Percentiles rank a stretch among this genome's conserved stretches.
These are phyloP conservation scores for Termitomyces sp. DNA, from an alignment of 768 basidiomycete genomes.

Conservation along the genomic window DNA sequence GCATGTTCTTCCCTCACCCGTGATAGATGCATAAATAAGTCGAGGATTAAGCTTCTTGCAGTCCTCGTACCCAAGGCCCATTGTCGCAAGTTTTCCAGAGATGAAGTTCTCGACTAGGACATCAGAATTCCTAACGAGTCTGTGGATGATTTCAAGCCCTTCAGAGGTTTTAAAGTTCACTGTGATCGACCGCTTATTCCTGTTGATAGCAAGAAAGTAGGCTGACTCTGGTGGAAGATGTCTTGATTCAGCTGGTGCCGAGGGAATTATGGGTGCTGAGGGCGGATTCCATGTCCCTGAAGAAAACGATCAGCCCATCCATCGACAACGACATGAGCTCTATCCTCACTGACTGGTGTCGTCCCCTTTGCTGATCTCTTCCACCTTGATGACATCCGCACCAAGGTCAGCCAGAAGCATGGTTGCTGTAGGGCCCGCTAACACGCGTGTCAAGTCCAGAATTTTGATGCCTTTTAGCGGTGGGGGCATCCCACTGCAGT, in stretches of 20 bases:
- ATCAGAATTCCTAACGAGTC: constrained; percentile 69
- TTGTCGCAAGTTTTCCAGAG: constrained; percentile 75
- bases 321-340: not conserved
- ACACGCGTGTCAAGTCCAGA: constrained; percentile 84
- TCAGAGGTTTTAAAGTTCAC: constrained; percentile 80
- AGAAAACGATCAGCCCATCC: constrained; percentile 3
- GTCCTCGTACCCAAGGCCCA: constrained; percentile 88
- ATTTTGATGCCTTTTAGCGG: constrained; percentile 77
- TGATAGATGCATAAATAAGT: constrained; percentile 86
- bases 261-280: constrained; percentile 42
- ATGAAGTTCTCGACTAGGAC: constrained; percentile 89
- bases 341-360: constrained; percentile 50
- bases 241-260: constrained; percentile 44
- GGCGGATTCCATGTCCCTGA: constrained; percentile 66
- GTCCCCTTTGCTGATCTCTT: constrained; percentile 75
- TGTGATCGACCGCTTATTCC: constrained; percentile 86
- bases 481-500: constrained; percentile 55
- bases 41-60: constrained; percentile 71
- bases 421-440: constrained; percentile 90
- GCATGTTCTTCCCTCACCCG: constrained; percentile 42
- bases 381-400: constrained; percentile 92
- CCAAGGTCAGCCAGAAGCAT: constrained; percentile 92
- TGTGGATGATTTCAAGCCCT: constrained; percentile 70
- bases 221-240: constrained; percentile 87
- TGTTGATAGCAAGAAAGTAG: constrained; percentile 85